Percentiles rank a stretch among this genome's conserved stretches.
Conservation (phyloP, 257 asterid genomes). For the Nicotiana attenuata region DNA sequence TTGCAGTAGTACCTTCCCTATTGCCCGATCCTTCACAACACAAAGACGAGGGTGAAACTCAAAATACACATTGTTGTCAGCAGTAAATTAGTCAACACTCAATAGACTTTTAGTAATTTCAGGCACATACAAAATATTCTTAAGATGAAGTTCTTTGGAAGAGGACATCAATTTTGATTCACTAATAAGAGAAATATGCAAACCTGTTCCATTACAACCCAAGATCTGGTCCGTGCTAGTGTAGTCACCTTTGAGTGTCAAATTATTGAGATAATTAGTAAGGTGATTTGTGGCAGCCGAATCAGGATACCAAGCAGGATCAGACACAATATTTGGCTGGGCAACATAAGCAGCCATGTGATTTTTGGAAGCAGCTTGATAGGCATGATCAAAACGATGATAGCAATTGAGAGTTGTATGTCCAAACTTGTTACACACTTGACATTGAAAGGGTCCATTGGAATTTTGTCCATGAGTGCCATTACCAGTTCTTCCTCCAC, state of each 20-base stretch:
- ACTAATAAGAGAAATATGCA: background rate
- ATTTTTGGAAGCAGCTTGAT: background rate
- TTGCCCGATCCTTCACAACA: background rate
- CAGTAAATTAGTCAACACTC: background rate
- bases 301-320: background rate
- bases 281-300: background rate
- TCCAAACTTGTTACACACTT: background rate
- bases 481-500: background rate
- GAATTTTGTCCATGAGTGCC: background rate
- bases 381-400: background rate
- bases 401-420: background rate
- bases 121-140: no score
- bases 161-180: background rate
- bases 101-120: no score
- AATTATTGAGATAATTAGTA: background rate
- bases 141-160: background rate
- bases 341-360: background rate
- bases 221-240: background rate
- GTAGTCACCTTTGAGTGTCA: background rate
- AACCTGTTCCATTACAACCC: background rate
- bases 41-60: background rate
- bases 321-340: background rate
- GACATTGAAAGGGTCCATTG: background rate
- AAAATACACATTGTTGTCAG: no score
- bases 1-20: no score